Evolutionary conservation across 1,284 basidiomycete genomes (phyloP), one percentile per base, ranked within the genome.

Genomic region (Leccinum discolor): DNA sequence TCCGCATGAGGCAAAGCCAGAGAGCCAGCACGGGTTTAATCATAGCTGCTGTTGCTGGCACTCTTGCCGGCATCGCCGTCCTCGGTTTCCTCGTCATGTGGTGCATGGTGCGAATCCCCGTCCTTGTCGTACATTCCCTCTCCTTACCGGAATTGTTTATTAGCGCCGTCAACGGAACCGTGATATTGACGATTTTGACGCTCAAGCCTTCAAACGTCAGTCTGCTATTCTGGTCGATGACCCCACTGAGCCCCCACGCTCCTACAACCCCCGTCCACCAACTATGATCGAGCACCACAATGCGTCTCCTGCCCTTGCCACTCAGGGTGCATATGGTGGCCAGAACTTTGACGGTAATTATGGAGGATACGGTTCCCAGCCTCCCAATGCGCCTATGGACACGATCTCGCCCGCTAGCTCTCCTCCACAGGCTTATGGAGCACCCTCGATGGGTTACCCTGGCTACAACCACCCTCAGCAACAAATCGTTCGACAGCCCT

Each of bases 221-320:
- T 90, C 88, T 12, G 83, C 83, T n/a, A 73, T 86, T 18, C 74
- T 90, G 14, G 76, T 84, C 8, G 80, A 86, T 61, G 87, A 88
- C 54, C 80, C 80, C 8, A 78, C 64, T n/a, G 66, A 66, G 1
- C 65, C 67, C 2, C 14, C 66, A 1, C 80, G 60, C 75, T 76
- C 65, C 10, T 66, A 71, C 18, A 83, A 82, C 65, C 83, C 83
- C 54, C 74, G 83, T 50, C 84, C 86, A 16, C 87, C 86, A 23
- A 80, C 79, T 59, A 88, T 88, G 86, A 80, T 84, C 52, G 82
- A 89, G 70, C 80, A 80, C n/a, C 82, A 80, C 67, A 76, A 75
- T 23, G 68, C 67, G 18, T 68, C 68, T 42, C 68, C 70, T 64
- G 74, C 75, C 26, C 65, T 72, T 59, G 69, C 72, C 59, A 60